A percentile compares a stretch with the other conserved stretches of the same genome.
These are phyloP conservation scores for Boletus tomentosulus DNA, from an alignment of 768 basidiomycete species.

Conservation along the genomic window DNA sequence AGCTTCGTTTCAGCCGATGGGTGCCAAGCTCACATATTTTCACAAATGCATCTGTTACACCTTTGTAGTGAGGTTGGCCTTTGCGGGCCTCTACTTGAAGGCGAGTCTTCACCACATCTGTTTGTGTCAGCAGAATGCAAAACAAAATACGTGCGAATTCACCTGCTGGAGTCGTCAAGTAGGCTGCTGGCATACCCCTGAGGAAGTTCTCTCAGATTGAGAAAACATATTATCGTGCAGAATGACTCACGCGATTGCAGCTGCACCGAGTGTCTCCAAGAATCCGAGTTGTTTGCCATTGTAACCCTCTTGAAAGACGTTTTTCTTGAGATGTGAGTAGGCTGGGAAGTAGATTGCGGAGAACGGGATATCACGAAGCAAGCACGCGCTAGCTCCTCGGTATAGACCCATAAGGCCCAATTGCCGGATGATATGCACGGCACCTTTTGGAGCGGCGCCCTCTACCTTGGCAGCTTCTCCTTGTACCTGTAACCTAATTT, in stretches of 20 bases:
- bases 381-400: conserved; percentile 87
- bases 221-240: conserved; percentile 11
- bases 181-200: conserved; percentile 97
- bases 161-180: conserved; percentile 90
- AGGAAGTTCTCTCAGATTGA: conserved; percentile 28
- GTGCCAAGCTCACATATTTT: conserved; percentile 72
- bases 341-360: conserved; percentile 90
- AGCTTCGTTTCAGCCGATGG: conserved; percentile 7
- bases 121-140: conserved; percentile 12
- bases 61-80: conserved; percentile 90
- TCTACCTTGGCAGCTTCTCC: conserved; percentile 90
- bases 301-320: conserved; percentile 93
- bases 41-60: conserved; percentile 80
- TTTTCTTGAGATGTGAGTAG: conserved; percentile 87
- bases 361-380: conserved; percentile 95
- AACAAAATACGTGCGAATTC: conserved; percentile 18
- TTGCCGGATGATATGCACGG: conserved; percentile 88
- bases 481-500: conserved; percentile 93
- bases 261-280: conserved; percentile 80
- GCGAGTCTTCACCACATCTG: conserved; percentile 97
- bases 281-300: conserved; percentile 92
- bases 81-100: conserved; percentile 89
- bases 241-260: conserved; percentile 70
- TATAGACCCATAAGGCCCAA: conserved; percentile 91
- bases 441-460: conserved; percentile 77